Conservation (phyloP, 768 basidiomycete species). For the Calocera cornea region DNA sequence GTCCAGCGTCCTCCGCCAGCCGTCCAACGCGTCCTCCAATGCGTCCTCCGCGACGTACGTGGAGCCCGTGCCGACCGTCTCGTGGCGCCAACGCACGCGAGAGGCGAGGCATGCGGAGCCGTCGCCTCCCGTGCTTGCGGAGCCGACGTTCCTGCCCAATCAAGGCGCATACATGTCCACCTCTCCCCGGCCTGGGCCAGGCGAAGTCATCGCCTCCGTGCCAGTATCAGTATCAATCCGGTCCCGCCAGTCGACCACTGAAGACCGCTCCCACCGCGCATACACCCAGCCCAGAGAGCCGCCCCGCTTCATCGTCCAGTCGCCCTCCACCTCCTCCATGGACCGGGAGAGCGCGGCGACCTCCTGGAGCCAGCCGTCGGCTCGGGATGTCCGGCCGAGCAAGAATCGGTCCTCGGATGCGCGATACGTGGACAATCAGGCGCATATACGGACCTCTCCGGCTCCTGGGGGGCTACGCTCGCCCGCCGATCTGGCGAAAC, state of each 20-base stretch:
- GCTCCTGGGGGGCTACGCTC: not conserved
- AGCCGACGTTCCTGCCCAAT: not conserved
- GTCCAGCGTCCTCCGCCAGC: not conserved
- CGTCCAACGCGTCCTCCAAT: not conserved
- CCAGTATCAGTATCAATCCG: not conserved
- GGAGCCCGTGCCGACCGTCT: not conserved
- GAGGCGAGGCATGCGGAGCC: not conserved
- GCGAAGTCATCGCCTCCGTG: not conserved
- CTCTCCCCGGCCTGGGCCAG: not conserved
- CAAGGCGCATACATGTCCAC: not conserved
- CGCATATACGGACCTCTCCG: not conserved
- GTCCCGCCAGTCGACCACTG: not conserved
- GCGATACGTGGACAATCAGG: not conserved
- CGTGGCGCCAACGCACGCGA: not conserved
- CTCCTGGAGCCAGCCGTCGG: not conserved
- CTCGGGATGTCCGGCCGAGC: not conserved
- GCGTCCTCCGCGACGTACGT: not conserved
- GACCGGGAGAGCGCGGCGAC: not conserved
- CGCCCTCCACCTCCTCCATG: not conserved
- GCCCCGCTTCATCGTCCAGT: not conserved
- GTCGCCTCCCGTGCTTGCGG: not conserved
- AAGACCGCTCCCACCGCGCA: not conserved
- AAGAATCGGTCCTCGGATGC: not conserved
- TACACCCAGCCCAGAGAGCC: not conserved
- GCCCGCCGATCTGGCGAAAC: not conserved